Conservation (phyloP, 2,329 filamentous ascomycete genomes). For the Fusarium guadeloupense region DNA sequence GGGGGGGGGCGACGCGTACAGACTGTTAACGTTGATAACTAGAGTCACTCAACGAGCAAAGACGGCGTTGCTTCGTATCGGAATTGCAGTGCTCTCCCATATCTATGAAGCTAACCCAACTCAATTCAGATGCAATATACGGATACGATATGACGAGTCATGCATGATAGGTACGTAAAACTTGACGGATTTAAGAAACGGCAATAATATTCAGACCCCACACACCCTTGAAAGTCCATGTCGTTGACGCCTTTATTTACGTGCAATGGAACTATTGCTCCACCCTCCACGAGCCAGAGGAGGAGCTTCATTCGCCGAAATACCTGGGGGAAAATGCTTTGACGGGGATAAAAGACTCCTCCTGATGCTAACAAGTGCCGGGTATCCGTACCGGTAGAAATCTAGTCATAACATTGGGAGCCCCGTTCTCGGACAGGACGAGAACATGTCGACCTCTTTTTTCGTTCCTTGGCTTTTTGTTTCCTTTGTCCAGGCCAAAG, state of each 20-base stretch:
- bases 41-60: not conserved
- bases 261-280: constrained; percentile 25
- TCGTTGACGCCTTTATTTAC: constrained; percentile 31
- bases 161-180: constrained; percentile 15
- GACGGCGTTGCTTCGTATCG: too few relatives aligned
- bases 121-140: not conserved
- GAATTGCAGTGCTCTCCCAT: not conserved
- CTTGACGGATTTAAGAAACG: constrained; percentile 35
- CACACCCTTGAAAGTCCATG: constrained; percentile 6
- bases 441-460: not conserved
- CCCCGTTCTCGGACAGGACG: constrained; percentile 26
- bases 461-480: not conserved
- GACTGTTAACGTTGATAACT: too few relatives aligned
- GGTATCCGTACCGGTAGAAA: constrained; percentile 9
- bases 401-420: constrained; percentile 20
- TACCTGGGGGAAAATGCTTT: not conserved
- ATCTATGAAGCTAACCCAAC: not conserved
- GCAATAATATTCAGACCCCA: constrained; percentile 37
- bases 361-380: constrained; percentile 18
- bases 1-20: too few relatives aligned
- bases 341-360: not conserved
- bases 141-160: not conserved
- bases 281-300: constrained; percentile 24
- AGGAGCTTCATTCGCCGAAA: constrained; percentile 22
- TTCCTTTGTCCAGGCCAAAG: not conserved